A percentile compares a stretch with the other conserved stretches of the same genome.
Conservation (phyloP, 306 rosid genomes). For the Mimosa pudica region DNA sequence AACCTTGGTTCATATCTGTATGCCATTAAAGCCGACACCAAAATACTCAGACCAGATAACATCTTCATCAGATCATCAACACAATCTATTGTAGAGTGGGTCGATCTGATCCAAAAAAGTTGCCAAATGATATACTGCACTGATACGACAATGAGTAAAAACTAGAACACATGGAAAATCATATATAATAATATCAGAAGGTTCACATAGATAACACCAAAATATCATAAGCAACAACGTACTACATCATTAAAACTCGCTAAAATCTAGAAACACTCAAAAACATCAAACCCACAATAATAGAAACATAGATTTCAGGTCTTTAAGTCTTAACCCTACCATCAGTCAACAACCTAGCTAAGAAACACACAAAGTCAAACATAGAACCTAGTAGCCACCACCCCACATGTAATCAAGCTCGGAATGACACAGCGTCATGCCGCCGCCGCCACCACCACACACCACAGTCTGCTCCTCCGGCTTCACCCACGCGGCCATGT, state of each 20-base stretch:
- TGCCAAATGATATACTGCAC: background rate
- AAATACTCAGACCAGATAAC: background rate
- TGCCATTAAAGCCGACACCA: background rate
- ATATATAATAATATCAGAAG: background rate
- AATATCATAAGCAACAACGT: background rate
- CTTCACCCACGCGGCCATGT: slow-evolving; percentile 40
- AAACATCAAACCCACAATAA: slow-evolving; percentile 2
- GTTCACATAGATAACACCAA: slow-evolving; percentile 13
- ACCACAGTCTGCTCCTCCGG: slow-evolving; percentile 46
- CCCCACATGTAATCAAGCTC: slow-evolving; percentile 94
- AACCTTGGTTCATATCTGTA: background rate
- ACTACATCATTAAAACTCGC: background rate
- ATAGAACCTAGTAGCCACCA: slow-evolving; percentile 43
- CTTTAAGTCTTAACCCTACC: background rate
- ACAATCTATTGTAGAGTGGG: background rate
- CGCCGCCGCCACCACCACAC: slow-evolving; percentile 11
- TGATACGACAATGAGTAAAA: background rate
- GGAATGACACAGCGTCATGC: slow-evolving; percentile 41
- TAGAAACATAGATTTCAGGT: background rate
- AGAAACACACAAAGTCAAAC: background rate
- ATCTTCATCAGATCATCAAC: background rate
- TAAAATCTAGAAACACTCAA: background rate
- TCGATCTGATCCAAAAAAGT: background rate
- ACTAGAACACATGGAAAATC: background rate
- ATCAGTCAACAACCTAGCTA: background rate